A percentile compares a stretch with the other conserved stretches of the same genome.
These are phyloP conservation scores for Eucalyptus fibrosa DNA, from an alignment of 345 rosid species.

Conservation along the genomic window DNA sequence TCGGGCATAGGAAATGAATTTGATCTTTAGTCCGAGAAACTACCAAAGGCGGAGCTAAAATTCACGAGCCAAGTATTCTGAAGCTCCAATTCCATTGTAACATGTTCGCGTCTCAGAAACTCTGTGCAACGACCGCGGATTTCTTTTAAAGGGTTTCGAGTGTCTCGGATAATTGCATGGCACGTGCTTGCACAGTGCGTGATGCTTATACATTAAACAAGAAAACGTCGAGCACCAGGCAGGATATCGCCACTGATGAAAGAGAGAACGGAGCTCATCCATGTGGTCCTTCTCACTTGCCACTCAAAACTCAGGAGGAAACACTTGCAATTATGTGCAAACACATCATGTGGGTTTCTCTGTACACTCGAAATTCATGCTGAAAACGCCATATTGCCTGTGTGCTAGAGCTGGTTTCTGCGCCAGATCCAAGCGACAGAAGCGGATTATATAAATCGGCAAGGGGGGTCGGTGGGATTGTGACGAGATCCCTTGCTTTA, in stretches of 20 bases:
- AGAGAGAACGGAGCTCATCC: not conserved
- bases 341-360: not conserved
- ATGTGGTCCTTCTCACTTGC: not conserved
- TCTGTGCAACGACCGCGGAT: not conserved
- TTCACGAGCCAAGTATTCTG: not conserved
- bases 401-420: not conserved
- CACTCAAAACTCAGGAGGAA: not conserved
- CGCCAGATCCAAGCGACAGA: not conserved
- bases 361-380: not conserved
- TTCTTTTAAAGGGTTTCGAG: not conserved
- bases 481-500: not conserved
- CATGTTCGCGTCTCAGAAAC: not conserved
- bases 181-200: not conserved
- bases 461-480: not conserved
- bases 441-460: not conserved
- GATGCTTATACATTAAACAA: not conserved
- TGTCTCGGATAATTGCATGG: not conserved
- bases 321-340: not conserved
- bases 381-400: not conserved
- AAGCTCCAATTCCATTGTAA: not conserved
- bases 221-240: not conserved
- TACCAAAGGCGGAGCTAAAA: not conserved
- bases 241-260: not conserved
- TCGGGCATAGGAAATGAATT: not conserved
- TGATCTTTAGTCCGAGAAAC: not conserved